Percentiles rank a stretch among this genome's conserved stretches.
These are phyloP conservation scores for Penicillium sp. DNA, from an alignment of 2,329 filamentous ascomycete genomes.

Conservation along the genomic window DNA sequence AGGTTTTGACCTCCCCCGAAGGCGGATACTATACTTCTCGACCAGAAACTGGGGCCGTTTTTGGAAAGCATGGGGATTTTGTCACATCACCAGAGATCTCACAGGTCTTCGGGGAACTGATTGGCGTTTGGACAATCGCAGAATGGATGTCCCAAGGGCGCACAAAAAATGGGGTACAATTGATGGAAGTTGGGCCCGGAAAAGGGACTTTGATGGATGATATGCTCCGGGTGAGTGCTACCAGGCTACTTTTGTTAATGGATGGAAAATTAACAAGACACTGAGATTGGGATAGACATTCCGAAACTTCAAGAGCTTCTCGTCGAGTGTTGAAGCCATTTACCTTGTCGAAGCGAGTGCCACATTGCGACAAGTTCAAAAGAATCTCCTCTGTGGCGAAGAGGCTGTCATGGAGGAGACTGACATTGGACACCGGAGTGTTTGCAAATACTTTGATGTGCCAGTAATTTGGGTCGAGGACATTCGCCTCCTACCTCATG, in stretches of 20 bases:
- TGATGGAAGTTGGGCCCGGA: slow-evolving; percentile 92
- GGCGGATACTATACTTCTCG: slow-evolving; percentile 91
- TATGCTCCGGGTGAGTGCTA: slow-evolving; percentile 70
- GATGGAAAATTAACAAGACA: slow-evolving; percentile 1
- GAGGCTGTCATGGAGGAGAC: slow-evolving; percentile 66
- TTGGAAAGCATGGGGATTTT: slow-evolving; percentile 91
- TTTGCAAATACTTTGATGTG: slow-evolving; percentile 68
- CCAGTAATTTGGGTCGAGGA: slow-evolving; percentile 91
- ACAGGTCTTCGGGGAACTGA: slow-evolving; percentile 90
- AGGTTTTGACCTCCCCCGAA: slow-evolving; percentile 87
- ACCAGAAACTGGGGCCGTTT: slow-evolving; percentile 72
- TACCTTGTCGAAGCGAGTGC: slow-evolving; percentile 94
- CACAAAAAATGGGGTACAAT: slow-evolving; percentile 69
- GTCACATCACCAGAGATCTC: slow-evolving; percentile 97
- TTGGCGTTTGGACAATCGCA: slow-evolving; percentile 91
- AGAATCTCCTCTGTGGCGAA: slow-evolving; percentile 73
- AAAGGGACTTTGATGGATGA: slow-evolving; percentile 97
- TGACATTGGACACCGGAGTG: slow-evolving; percentile 69
- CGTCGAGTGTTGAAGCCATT: slow-evolving; percentile 74
- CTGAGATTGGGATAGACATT: slow-evolving; percentile 64
- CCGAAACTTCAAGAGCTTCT: slow-evolving; percentile 74
- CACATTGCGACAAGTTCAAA: slow-evolving; percentile 72
- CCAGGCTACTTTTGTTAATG: neutral
- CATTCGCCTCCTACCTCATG: slow-evolving; percentile 73
- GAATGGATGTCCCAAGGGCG: slow-evolving; percentile 94